These are phyloP conservation scores for Vaccinium vitisidaea DNA, from an alignment of 148 eudicot genomes.

Conservation along the genomic window DNA sequence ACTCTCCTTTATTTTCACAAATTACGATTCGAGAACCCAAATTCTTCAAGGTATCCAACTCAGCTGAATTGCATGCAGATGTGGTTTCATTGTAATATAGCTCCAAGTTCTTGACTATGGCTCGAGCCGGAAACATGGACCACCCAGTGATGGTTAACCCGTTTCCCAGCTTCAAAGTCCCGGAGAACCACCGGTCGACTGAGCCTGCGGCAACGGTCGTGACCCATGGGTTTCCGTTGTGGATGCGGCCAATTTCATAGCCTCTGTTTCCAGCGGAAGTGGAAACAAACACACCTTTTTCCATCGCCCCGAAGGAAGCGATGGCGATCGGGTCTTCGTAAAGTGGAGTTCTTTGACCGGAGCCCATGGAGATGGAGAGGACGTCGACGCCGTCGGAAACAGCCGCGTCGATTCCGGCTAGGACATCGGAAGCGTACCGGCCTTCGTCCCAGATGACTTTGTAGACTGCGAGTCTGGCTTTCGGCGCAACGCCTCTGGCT, in stretches of 20 bases:
- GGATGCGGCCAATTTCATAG: neutral
- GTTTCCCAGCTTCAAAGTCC: neutral
- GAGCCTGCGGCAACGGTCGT: slow-evolving; percentile 33
- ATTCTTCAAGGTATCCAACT: neutral
- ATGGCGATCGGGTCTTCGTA: slow-evolving; percentile 32
- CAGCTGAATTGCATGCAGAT: neutral
- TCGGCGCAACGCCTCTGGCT: slow-evolving; percentile 30
- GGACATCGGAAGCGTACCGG: slow-evolving; percentile 22
- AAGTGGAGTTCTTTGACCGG: neutral
- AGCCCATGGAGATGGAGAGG: slow-evolving; percentile 34
- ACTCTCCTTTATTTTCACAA: neutral
- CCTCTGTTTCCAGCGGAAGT: slow-evolving; percentile 28
- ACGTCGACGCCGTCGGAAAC: slow-evolving; percentile 36
- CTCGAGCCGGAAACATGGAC: slow-evolving; percentile 3
- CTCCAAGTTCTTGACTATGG: neutral
- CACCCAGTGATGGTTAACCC: slow-evolving; percentile 6
- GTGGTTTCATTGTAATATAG: neutral
- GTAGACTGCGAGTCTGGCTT: slow-evolving; percentile 26
- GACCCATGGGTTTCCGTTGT: slow-evolving; percentile 36
- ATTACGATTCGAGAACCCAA: neutral
- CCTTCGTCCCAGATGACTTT: slow-evolving; percentile 32
- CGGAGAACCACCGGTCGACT: slow-evolving; percentile 19
- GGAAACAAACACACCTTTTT: slow-evolving; percentile 35
- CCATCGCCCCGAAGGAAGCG: slow-evolving; percentile 35
- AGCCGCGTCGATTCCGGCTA: slow-evolving; percentile 33